Evolutionary conservation across 306 rosid genomes (phyloP).

Genomic region (Glycine soja): DNA sequence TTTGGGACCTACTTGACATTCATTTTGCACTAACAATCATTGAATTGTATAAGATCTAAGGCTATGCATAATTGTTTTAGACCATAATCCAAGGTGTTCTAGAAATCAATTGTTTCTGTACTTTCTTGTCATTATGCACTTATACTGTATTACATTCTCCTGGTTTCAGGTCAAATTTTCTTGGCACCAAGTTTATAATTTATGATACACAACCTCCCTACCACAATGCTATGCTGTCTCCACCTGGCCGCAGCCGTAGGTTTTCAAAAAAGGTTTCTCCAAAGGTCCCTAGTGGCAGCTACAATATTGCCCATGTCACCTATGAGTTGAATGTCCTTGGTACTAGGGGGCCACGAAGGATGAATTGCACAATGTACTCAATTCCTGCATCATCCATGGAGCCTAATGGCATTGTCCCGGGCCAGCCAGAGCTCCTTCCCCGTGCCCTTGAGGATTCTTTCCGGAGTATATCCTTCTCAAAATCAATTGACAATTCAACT

Average conservation of each 20-base stretch:
- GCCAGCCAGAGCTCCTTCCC: constrained; percentile 84
- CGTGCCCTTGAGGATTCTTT: constrained; percentile 91
- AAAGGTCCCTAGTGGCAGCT: constrained; percentile 89
- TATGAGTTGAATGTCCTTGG: constrained; percentile 95
- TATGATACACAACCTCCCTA: constrained; percentile 93
- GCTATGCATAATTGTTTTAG: not conserved
- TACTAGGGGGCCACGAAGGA: constrained; percentile 96
- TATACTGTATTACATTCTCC: not conserved
- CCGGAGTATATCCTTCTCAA: constrained; percentile 85
- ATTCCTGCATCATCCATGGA: constrained; percentile 77
- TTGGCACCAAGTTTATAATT: constrained; percentile 95
- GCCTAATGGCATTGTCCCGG: constrained; percentile 82
- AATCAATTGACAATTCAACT: constrained; percentile 69
- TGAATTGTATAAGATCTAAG: not conserved
- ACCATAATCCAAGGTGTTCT: not conserved
- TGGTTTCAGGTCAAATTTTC: constrained; percentile 86
- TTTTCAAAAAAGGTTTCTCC: constrained; percentile 94
- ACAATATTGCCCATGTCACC: constrained; percentile 85
- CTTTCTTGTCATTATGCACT: not conserved
- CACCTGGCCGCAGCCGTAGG: constrained; percentile 87
- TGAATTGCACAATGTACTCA: constrained; percentile 90
- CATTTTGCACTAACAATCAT: not conserved
- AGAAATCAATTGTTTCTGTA: not conserved
- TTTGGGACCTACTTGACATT: not conserved
- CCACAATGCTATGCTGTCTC: constrained; percentile 69